Evolutionary conservation across 2,329 filamentous ascomycete genomes (phyloP), one percentile per base, ranked within the genome.

Genomic region (Teratosphaeria viscida): DNA sequence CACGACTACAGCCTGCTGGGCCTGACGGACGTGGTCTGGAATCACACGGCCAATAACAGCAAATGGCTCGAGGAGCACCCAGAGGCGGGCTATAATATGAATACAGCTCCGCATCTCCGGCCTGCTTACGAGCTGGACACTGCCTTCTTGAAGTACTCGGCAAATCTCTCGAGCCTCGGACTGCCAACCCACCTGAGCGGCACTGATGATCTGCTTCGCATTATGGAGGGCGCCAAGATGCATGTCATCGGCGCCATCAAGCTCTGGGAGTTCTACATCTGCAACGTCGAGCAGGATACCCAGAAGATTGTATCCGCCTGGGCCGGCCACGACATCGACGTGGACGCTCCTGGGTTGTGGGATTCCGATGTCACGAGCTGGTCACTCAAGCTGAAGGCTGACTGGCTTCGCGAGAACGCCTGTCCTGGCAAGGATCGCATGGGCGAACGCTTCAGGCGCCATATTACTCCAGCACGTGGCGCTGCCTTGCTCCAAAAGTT

Each of bases 11-110:
- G 89, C 2, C 78, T 99, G 58, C 80, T 99, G 59, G 90, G 89
- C 62, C 76, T 99, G 77, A 96, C 92, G 0, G 94, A 99, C 72
- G 92, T 99, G 62, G 95, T 99, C 53, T 91, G 94, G 79, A 99
- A 99, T 71, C 94, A 99, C 76, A 99, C 94, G 3, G 92, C 94
- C 6, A 84, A 96, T 77, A 97, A 97, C 76, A 95, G 89, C 75
- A 84, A 87, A 68, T 99, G 94, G 94, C 82, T 99, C 11, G 82
- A 95, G 71, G 88, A 95, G 61, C 92, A 99, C 70, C 94, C 95
- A 0, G 94, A 99, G 67, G 88, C 91, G 53, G 94, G 94, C 16
- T 99, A 99, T 80, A 99, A 95, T 72, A 79, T 96, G 64, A 85
- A 86, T 49, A 97, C 92, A 0, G 92, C 94, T 0, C 94, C 94